Base-by-base conservation (phyloP, 805 yeast species). In the Barnettozyma populi region DNA sequence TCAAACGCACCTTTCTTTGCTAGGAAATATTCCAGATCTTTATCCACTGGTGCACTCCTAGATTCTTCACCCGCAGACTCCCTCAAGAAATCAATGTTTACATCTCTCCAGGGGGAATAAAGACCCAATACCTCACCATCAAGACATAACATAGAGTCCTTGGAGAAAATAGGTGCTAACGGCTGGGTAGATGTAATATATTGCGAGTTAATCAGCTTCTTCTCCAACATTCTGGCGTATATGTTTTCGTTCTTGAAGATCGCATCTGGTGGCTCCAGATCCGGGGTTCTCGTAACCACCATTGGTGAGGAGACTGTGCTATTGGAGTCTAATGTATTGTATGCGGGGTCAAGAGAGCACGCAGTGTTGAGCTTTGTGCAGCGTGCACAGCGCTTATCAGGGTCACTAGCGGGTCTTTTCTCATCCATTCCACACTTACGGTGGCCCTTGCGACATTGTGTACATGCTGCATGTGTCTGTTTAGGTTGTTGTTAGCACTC, bases 71-170 rank as follows among this genome's bases (percentile, higher is more conserved):
- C 37, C 14, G 6, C 37, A 11, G 21, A 3, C 13, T 16, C 37
- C 18, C 25, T 34, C 5, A 34, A 16, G 6, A 29, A 29, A 29
- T 42, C 44, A 31, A 20, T 39, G 23, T 49, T 32, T 5, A 39
- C 32, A 18, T 43, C 44, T 31, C 49, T 45, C 52, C 52, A 49
- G 3, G 52, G 52, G 5, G 46, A 43, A 31, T 42, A 49, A 2
- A 49, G 36, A 4, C 52, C 52, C 23, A 49, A n/a, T 2, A 49
- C 43, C 40, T 49, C 52, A 35, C 52, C 52, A 40, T 49, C 52
- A 10, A 49, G 36, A 21, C 47, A 45, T 16, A 49, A 24, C 25
- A 49, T 37, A 5, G 52, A 45, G 25, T 49, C 52, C 20, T 44
- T 46, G 6, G 52, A 49, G 7, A 49, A 35, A 8, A 49, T 43